Conservation (phyloP, 2,329 filamentous ascomycete species). For the Colletotrichum tropicicola region DNA sequence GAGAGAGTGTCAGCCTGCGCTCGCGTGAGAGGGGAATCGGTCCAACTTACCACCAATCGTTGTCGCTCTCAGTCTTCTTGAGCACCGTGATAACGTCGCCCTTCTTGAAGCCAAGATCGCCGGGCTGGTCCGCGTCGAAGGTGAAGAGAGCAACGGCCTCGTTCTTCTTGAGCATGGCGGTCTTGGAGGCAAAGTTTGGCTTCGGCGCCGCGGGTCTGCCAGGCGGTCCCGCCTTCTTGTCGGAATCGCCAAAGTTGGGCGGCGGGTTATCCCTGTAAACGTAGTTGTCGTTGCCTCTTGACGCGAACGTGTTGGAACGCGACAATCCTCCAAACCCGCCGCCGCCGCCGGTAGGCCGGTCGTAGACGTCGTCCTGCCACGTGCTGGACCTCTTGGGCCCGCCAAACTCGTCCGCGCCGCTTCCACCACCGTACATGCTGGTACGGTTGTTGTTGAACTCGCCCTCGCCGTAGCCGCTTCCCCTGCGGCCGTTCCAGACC, state of each 20-base stretch:
- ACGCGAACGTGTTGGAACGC: constrained; percentile 62
- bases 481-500: constrained; percentile 81
- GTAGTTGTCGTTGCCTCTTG: constrained; percentile 58
- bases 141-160: constrained; percentile 92
- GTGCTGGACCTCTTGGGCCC: constrained; percentile 71
- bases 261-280: constrained; percentile 58
- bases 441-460: constrained; percentile 42
- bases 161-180: constrained; percentile 69
- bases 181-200: constrained; percentile 77
- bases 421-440: constrained; percentile 44
- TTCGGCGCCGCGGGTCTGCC: constrained; percentile 88
- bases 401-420: constrained; percentile 58
- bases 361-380: constrained; percentile 81
- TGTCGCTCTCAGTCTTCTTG: constrained; percentile 92
- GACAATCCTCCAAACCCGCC: constrained; percentile 45
- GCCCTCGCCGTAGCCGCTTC: constrained; percentile 76
- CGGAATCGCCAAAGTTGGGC: constrained; percentile 33
- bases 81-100: constrained; percentile 94
- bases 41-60: constrained; percentile 88
- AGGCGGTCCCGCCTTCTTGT: constrained; percentile 64
- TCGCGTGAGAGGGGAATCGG: neutral
- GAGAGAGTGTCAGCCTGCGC: neutral
- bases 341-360: constrained; percentile 55
- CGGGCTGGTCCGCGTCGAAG: constrained; percentile 92
- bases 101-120: constrained; percentile 88